Evolutionary conservation across 768 basidiomycete species (phyloP).

Genomic region (Thelephora aurantiotincta): DNA sequence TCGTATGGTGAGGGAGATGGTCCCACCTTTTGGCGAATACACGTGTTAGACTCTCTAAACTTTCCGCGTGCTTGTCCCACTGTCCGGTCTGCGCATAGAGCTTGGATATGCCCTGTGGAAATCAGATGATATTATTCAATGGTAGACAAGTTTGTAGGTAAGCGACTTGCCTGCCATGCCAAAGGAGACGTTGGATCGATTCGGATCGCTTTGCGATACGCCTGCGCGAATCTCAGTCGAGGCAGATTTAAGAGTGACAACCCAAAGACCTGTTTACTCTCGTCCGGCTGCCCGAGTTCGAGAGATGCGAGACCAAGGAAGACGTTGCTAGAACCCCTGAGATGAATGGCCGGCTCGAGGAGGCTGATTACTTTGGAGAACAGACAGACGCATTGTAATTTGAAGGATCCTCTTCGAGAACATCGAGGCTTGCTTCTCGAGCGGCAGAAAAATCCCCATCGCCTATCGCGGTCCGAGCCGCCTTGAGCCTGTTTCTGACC

Average conservation of each 20-base stretch:
- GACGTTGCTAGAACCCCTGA: conserved; percentile 42
- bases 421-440: conserved; percentile 47
- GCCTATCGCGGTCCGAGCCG: conserved; percentile 56
- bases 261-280: conserved; percentile 67
- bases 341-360: background rate
- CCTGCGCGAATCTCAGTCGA: conserved; percentile 31
- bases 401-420: conserved; percentile 60
- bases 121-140: background rate
- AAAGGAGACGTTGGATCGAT: conserved; percentile 54
- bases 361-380: background rate
- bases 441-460: conserved; percentile 67
- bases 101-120: conserved; percentile 51
- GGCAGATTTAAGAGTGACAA: background rate
- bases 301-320: conserved; percentile 73
- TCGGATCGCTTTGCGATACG: conserved; percentile 65
- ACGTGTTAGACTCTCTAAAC: conserved; percentile 41
- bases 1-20: background rate
- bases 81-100: conserved; percentile 52
- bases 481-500: conserved; percentile 64
- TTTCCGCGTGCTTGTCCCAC: conserved; percentile 43
- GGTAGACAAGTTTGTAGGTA: background rate
- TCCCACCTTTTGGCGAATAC: conserved; percentile 46
- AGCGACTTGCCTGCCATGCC: conserved; percentile 65
- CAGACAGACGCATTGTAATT: conserved; percentile 77
- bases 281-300: conserved; percentile 53